Evolutionary conservation across 176 grass and related monocot genomes (phyloP), one percentile per base, ranked within the genome.

Genomic region (Carex myosuroides): DNA sequence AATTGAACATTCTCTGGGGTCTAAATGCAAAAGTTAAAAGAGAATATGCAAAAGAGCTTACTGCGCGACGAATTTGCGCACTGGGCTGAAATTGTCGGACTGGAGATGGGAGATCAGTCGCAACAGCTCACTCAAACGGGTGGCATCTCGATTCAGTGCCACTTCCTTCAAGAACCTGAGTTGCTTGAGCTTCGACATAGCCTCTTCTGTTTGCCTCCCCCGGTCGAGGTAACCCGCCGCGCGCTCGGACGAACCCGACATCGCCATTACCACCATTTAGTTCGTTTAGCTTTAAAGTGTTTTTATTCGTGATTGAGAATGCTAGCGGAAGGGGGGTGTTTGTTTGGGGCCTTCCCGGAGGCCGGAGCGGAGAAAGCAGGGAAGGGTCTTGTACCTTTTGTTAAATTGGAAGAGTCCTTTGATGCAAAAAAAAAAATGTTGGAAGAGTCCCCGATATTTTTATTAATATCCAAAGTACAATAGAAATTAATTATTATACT

Each of bases 41-140:
- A 12, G n/a, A 11, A 70, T 3, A 67, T 0, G 7, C 24, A 80
- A 42, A 6, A 13, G 17, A 44, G 72, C 94, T 92, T 82, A 98
- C 95, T 98, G 83, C 11, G 85, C 80, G 4, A 91, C 86, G 78
- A 83, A 63, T 88, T 90, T 94, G 85, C 95, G 92, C 46, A 94
- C 84, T n/a, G 95, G 95, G 65, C 95, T 80, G 79, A 89, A 88
- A 71, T 63, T 77, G 58, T 98, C 95, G 73, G 81, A 79, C 62
- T 87, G 87, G 80, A 98, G 84, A 14, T 93, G 90, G 3, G 86
- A 75, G 81, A 98, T 60, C 37, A 91, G 90, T 30, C 82, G 74
- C 84, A 93, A 70, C 48, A 94, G 88, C 29, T 88, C 86, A 55
- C 50, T 86, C 61, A 93, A 84, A 50, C 86, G 86, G 39, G 82